Evolutionary conservation across 2,329 filamentous ascomycete species (phyloP).

Genomic region (Pseudohalonectria lignicola): DNA sequence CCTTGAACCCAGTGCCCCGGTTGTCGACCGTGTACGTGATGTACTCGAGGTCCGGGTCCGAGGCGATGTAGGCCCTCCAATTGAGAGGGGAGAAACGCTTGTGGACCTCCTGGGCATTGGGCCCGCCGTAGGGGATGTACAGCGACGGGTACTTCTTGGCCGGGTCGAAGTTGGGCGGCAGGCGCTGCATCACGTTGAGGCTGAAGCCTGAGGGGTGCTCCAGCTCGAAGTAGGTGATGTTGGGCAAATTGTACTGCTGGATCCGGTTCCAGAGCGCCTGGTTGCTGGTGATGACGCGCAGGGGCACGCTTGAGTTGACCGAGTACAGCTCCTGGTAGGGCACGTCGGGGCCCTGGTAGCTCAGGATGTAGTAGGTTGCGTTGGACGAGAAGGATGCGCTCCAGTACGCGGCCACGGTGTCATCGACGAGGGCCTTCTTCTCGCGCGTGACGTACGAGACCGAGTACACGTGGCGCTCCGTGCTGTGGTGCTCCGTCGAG

Average conservation of each 20-base stretch:
- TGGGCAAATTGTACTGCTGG: slow-evolving; percentile 76
- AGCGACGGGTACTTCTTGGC: slow-evolving; percentile 85
- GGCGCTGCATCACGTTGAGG: slow-evolving; percentile 68
- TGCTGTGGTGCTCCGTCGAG: slow-evolving; percentile 75
- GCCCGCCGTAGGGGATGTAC: slow-evolving; percentile 90
- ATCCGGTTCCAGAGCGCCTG: slow-evolving; percentile 51
- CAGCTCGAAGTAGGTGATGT: slow-evolving; percentile 72
- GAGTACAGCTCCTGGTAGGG: slow-evolving; percentile 81
- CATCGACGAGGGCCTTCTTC: slow-evolving; percentile 64
- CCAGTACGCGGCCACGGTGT: slow-evolving; percentile 65
- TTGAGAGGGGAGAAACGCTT: slow-evolving; percentile 67
- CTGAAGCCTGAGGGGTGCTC: slow-evolving; percentile 63
- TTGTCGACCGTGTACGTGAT: slow-evolving; percentile 92
- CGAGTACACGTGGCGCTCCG: slow-evolving; percentile 84
- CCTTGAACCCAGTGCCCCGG: slow-evolving; percentile 82
- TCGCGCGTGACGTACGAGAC: slow-evolving; percentile 73
- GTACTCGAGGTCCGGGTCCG: slow-evolving; percentile 61
- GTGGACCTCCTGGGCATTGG: slow-evolving; percentile 82
- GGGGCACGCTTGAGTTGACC: slow-evolving; percentile 31
- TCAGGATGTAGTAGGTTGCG: slow-evolving; percentile 70
- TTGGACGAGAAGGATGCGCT: slow-evolving; percentile 72
- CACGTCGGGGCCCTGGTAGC: slow-evolving; percentile 72
- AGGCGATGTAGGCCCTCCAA: slow-evolving; percentile 83
- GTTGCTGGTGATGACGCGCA: slow-evolving; percentile 65
- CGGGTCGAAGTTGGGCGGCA: slow-evolving; percentile 77